A percentile compares a stretch with the other conserved stretches of the same genome.
These are phyloP conservation scores for Fragilariopsis cylindrus DNA, from an alignment of 108 stramenopile genomes.

Conservation along the genomic window DNA sequence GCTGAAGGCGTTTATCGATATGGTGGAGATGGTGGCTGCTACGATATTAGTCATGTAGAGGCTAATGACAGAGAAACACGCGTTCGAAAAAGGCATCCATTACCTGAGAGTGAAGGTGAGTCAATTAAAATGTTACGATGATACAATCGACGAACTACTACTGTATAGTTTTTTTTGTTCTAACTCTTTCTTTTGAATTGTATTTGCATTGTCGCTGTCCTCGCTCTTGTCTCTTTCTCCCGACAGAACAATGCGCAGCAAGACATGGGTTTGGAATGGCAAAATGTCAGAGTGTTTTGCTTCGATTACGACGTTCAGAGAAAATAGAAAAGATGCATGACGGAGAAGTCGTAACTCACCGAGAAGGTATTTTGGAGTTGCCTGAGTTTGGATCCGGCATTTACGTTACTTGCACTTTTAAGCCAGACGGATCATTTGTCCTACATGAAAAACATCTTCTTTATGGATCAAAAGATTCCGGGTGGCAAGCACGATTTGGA, in stretches of 20 bases:
- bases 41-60: constrained; percentile 84
- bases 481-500: constrained; percentile 87
- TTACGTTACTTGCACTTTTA: constrained; percentile 48
- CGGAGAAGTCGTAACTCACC: constrained; percentile 13
- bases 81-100: constrained; percentile 65
- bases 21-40: constrained; percentile 88
- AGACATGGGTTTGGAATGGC: constrained; percentile 80
- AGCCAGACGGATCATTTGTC: constrained; percentile 64
- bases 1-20: constrained; percentile 81
- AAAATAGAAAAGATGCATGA: neutral
- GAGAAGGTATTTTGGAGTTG: constrained; percentile 79
- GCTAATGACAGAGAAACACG: constrained; percentile 73
- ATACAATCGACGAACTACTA: no score
- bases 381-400: constrained; percentile 86
- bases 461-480: constrained; percentile 81
- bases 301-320: constrained; percentile 41
- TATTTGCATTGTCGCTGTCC: no score
- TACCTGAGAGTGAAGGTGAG: constrained; percentile 55
- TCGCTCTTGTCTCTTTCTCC: no score
- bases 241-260: constrained; percentile 70
- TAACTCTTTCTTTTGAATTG: no score
- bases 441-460: constrained; percentile 63
- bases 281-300: constrained; percentile 56
- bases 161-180: no score
- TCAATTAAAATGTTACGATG: no score